Percentiles rank a stretch among this genome's conserved stretches.
Evolutionary conservation across 2,329 filamentous ascomycete species (phyloP).

Genomic region (Didymellaceae sp.): DNA sequence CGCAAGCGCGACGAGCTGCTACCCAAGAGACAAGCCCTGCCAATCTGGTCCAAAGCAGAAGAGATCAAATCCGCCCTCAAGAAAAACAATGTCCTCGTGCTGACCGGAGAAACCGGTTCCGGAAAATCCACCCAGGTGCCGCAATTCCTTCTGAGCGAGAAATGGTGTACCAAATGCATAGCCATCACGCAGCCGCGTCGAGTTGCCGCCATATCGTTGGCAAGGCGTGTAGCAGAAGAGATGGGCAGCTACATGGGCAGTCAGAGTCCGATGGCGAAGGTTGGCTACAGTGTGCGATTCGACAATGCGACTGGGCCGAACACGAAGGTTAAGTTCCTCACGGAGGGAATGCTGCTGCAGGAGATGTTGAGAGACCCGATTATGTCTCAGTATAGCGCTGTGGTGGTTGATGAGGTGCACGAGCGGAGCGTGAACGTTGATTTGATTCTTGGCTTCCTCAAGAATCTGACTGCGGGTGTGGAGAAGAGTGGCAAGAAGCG

Average conservation of each 20-base stretch:
- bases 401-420: slow-evolving; percentile 96
- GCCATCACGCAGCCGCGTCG: slow-evolving; percentile 93
- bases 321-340: slow-evolving; percentile 91
- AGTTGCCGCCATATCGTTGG: slow-evolving; percentile 91
- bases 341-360: slow-evolving; percentile 94
- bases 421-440: slow-evolving; percentile 96
- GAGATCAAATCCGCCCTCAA: slow-evolving; percentile 70
- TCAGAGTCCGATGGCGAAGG: slow-evolving; percentile 65
- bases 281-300: slow-evolving; percentile 95
- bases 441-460: slow-evolving; percentile 85
- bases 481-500: slow-evolving; percentile 69
- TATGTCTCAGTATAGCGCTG: slow-evolving; percentile 82
- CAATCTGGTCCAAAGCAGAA: slow-evolving; percentile 77
- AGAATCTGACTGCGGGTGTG: slow-evolving; percentile 71
- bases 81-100: slow-evolving; percentile 75
- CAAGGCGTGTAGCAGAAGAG: slow-evolving; percentile 85
- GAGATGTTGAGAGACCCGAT: slow-evolving; percentile 87
- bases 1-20: slow-evolving; percentile 58
- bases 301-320: slow-evolving; percentile 83
- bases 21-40: slow-evolving; percentile 69
- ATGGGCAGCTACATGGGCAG: slow-evolving; percentile 70
- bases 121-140: slow-evolving; percentile 97
- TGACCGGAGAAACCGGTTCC: slow-evolving; percentile 93
- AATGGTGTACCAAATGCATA: slow-evolving; percentile 80
- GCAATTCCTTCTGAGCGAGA: slow-evolving; percentile 80